Conservation (phyloP, 192 early-diverging fungal genomes). For the Phycomyces nitens region DNA sequence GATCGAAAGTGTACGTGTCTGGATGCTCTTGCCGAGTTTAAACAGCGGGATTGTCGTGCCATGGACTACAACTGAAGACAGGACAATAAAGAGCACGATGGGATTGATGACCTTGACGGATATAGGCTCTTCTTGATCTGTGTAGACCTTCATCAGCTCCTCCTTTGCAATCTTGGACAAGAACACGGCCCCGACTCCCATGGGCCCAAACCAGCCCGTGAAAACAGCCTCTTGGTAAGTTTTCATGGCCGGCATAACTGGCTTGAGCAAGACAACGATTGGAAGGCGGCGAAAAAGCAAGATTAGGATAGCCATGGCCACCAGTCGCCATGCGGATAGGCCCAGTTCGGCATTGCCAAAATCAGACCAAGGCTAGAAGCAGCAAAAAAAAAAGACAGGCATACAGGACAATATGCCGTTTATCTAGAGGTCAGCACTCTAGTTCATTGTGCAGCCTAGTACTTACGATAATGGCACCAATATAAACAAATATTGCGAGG, state of each 20-base stretch:
- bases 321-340: constrained; percentile 66
- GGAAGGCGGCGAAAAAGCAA: constrained; percentile 75
- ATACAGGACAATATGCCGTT: not conserved
- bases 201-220: constrained; percentile 91
- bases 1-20: constrained; percentile 34
- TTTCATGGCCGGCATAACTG: constrained; percentile 63
- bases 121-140: constrained; percentile 13
- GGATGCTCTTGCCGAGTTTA: constrained; percentile 51
- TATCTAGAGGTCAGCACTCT: not conserved
- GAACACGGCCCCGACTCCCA: constrained; percentile 58
- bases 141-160: constrained; percentile 25
- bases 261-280: constrained; percentile 57
- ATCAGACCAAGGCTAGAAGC: constrained; percentile 54
- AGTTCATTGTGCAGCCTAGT: not conserved
- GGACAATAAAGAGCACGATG: constrained; percentile 69
- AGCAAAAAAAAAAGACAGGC: not conserved
- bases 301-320: constrained; percentile 57
- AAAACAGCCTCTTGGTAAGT: constrained; percentile 75
- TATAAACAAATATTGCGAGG: constrained; percentile 84
- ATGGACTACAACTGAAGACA: constrained; percentile 80
- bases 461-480: constrained; percentile 67
- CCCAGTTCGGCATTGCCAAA: constrained; percentile 54
- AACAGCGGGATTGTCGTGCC: constrained; percentile 78
- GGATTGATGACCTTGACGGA: constrained; percentile 42
- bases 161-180: constrained; percentile 44